Percentiles rank a stretch among this genome's conserved stretches.
Evolutionary conservation across 192 early-diverging fungal genomes (phyloP).

Genomic region (Backusella liffmaniae): DNA sequence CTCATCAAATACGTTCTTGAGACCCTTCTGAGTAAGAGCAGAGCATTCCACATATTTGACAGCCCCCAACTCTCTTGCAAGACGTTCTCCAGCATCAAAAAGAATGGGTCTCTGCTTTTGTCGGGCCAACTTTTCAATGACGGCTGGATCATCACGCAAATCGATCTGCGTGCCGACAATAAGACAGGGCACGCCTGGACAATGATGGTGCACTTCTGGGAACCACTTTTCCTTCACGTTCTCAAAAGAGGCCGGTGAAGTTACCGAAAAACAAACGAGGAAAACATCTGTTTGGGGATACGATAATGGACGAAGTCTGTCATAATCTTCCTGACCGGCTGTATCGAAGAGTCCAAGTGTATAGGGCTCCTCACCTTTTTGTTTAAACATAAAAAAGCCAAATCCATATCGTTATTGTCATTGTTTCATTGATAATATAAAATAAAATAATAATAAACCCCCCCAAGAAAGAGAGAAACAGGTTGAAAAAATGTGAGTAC

Average conservation of each 20-base stretch:
- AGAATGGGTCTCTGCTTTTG: conserved; percentile 83
- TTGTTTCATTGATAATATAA: neutral
- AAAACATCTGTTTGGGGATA: conserved; percentile 97
- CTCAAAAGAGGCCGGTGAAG: conserved; percentile 89
- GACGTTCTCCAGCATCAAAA: conserved; percentile 75
- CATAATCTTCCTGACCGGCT: conserved; percentile 96
- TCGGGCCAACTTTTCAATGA: conserved; percentile 75
- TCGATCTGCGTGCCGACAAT: conserved; percentile 92
- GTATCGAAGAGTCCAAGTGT: conserved; percentile 96
- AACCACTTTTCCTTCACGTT: conserved; percentile 98
- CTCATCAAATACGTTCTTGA: conserved; percentile 95
- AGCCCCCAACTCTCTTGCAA: conserved; percentile 80
- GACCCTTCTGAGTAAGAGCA: conserved; percentile 86
- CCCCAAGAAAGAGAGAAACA: neutral
- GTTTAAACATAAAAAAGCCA: neutral
- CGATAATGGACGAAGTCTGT: conserved; percentile 88
- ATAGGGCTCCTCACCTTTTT: conserved; percentile 80
- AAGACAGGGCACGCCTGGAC: conserved; percentile 92
- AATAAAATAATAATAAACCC: neutral
- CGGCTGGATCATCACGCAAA: conserved; percentile 81
- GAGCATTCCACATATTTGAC: conserved; percentile 95
- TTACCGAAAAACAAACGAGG: conserved; percentile 92
- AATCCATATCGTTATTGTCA: neutral
- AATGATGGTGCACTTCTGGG: conserved; percentile 95
- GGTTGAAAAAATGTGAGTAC: neutral